Conservation (phyloP, 2,329 filamentous ascomycete genomes). For the Diplodia scrobiculata region DNA sequence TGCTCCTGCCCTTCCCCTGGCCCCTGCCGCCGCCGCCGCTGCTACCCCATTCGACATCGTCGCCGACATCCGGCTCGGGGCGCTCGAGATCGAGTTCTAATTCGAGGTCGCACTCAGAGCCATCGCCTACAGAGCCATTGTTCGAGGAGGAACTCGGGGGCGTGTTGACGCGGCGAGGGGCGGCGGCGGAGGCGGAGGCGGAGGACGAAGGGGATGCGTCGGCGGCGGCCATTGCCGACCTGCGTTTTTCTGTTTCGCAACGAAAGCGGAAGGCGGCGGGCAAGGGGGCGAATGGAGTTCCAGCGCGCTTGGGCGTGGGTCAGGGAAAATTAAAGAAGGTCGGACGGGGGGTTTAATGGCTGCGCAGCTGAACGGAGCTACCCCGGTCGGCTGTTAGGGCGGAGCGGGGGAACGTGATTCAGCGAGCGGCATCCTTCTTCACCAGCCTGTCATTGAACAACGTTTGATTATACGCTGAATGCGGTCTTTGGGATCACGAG, state of each 20-base stretch:
- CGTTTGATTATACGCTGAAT: background rate
- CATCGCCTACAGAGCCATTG: background rate
- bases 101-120: background rate
- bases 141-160: background rate
- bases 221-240: background rate
- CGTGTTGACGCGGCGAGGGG: constrained; percentile 6
- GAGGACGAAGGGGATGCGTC: constrained; percentile 2
- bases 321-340: background rate
- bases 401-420: constrained; percentile 28
- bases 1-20: background rate
- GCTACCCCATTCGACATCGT: constrained; percentile 16
- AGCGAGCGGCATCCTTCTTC: background rate
- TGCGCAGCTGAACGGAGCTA: constrained; percentile 5
- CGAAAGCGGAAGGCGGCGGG: background rate
- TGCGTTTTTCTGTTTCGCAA: background rate
- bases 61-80: constrained; percentile 5
- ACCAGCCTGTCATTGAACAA: background rate
- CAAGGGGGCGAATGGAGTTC: background rate
- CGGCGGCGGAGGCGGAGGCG: background rate
- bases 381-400: constrained; percentile 1
- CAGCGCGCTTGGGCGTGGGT: background rate
- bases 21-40: background rate
- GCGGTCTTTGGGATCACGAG: background rate
- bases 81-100: background rate
- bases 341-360: background rate